Evolutionary conservation across 305 asterid species (phyloP).

Genomic region (Fraxinus dipetala): DNA sequence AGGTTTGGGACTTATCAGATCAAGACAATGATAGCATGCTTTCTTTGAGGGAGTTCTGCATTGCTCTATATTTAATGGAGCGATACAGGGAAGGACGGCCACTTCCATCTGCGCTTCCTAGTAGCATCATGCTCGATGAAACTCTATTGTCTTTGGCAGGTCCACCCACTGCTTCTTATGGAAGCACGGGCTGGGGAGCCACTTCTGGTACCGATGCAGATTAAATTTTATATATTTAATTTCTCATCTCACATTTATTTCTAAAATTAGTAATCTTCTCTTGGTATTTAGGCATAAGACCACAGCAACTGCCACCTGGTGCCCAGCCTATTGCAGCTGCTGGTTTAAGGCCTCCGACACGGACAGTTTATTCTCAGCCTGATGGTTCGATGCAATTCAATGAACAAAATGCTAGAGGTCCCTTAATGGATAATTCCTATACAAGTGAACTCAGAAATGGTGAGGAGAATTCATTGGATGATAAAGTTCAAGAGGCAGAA

Average conservation of each 20-base stretch:
- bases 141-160: conserved; percentile 69
- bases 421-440: conserved; percentile 41
- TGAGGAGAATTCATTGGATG: conserved; percentile 37
- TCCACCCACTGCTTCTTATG: conserved; percentile 66
- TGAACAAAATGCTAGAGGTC: conserved; percentile 51
- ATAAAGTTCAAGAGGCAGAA: conserved; percentile 38
- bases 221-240: conserved; percentile 13
- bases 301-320: conserved; percentile 58
- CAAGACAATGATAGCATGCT: conserved; percentile 95
- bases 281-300: conserved; percentile 55
- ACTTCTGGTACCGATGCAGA: conserved; percentile 52
- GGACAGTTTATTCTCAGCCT: conserved; percentile 46
- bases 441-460: conserved; percentile 56
- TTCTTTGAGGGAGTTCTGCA: conserved; percentile 82
- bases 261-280: conserved; percentile 18
- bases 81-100: conserved; percentile 75
- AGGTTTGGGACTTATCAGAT: conserved; percentile 95
- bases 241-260: conserved; percentile 16
- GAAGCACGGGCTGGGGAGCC: conserved; percentile 58
- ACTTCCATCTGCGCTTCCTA: conserved; percentile 72
- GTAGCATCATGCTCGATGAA: conserved; percentile 79
- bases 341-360: conserved; percentile 69
- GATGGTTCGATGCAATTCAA: conserved; percentile 59
- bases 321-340: conserved; percentile 45
- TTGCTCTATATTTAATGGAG: conserved; percentile 88